A percentile compares a stretch with the other conserved stretches of the same genome.
phyloP scores from a whole-genome alignment of 177 flowering plant species.

The Vitis hybrid region DNA sequence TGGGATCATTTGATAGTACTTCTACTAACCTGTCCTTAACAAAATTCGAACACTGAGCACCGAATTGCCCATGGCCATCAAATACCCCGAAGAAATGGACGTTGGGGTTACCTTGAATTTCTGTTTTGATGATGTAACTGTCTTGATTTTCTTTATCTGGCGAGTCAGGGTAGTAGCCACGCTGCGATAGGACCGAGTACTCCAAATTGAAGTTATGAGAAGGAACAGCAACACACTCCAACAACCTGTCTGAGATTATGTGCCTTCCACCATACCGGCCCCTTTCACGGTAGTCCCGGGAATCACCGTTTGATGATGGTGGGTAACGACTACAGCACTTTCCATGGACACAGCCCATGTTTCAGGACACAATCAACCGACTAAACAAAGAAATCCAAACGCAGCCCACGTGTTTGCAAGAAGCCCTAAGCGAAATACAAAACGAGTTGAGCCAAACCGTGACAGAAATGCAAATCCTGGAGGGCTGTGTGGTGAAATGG shows the following conservation, averaged over 20 bases:
- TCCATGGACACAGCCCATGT: conserved; percentile 78
- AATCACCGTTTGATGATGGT: conserved; percentile 45
- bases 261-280: conserved; percentile 19
- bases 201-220: conserved; percentile 65
- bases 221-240: conserved; percentile 61
- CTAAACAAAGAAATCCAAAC: neutral
- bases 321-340: conserved; percentile 68
- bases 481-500: conserved; percentile 20
- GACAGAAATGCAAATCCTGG: neutral
- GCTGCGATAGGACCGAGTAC: conserved; percentile 65
- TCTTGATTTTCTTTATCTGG: conserved; percentile 94
- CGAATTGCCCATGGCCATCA: conserved; percentile 95
- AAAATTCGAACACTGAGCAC: conserved; percentile 78
- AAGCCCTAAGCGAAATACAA: conserved; percentile 23
- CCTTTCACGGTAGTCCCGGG: conserved; percentile 19
- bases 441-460: neutral
- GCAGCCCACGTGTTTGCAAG: conserved; percentile 18
- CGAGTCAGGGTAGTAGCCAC: conserved; percentile 88
- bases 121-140: conserved; percentile 67
- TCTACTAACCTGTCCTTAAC: conserved; percentile 75
- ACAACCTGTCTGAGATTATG: conserved; percentile 43
- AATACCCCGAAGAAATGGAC: conserved; percentile 96
- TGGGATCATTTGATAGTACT: conserved; percentile 48
- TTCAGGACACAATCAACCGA: conserved; percentile 8
- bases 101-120: conserved; percentile 79